Conservation (phyloP, 2,329 filamentous ascomycete species). For the Fusarium euwallaceae region DNA sequence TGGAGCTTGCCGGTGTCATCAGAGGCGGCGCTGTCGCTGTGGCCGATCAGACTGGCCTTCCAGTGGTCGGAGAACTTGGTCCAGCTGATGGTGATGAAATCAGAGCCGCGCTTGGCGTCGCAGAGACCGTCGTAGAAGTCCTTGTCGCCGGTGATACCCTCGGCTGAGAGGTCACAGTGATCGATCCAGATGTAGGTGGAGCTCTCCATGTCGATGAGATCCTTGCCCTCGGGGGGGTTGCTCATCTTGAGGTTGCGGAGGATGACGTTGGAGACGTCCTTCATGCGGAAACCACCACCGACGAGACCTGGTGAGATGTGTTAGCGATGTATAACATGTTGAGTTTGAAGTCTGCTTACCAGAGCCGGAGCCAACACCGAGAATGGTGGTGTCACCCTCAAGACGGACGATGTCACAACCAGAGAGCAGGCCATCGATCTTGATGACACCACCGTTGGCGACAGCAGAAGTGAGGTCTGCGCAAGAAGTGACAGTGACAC, state of each 20-base stretch:
- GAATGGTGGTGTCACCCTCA: constrained; percentile 62
- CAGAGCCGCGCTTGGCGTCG: constrained; percentile 68
- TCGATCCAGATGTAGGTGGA: constrained; percentile 68
- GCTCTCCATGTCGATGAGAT: constrained; percentile 59
- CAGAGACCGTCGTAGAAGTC: constrained; percentile 73
- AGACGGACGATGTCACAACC: constrained; percentile 57
- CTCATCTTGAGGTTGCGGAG: constrained; percentile 65
- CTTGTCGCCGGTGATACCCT: constrained; percentile 66
- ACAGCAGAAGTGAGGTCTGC: constrained; percentile 56
- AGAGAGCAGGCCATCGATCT: constrained; percentile 57
- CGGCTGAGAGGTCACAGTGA: constrained; percentile 66
- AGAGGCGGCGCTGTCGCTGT: constrained; percentile 63
- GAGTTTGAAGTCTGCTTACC: constrained; percentile 19
- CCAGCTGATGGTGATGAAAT: constrained; percentile 61
- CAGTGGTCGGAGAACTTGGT: constrained; percentile 59
- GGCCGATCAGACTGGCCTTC: constrained; percentile 71
- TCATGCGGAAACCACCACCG: constrained; percentile 60
- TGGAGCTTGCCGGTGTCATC: constrained; percentile 69
- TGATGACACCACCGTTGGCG: constrained; percentile 56
- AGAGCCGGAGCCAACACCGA: constrained; percentile 59
- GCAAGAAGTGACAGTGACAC: constrained; percentile 61
- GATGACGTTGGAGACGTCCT: constrained; percentile 63
- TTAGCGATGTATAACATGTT: not conserved
- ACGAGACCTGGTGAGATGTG: constrained; percentile 37
- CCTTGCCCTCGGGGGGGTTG: constrained; percentile 58